A percentile compares a stretch with the other conserved stretches of the same genome.
Conservation (phyloP, 805 yeast species). For the Candida palmyrensis region DNA sequence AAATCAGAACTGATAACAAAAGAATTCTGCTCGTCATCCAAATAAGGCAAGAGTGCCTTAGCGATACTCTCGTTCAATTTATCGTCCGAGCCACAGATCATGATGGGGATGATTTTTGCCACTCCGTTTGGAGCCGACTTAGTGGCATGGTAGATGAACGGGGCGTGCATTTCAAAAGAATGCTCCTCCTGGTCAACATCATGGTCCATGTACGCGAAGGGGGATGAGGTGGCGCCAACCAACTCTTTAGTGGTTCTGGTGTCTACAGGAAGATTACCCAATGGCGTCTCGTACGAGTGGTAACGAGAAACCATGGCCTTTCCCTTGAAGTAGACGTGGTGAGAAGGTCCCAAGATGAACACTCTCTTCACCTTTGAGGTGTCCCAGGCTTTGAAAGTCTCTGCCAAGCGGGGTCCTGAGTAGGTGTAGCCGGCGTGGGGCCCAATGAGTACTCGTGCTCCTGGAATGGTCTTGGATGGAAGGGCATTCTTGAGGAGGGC, state of each 20-base stretch:
- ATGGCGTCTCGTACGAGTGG: slow-evolving; percentile 67
- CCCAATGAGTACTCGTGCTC: slow-evolving; percentile 38
- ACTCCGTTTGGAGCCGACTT: slow-evolving; percentile 22
- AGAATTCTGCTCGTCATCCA: slow-evolving; percentile 51
- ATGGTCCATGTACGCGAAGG: slow-evolving; percentile 51
- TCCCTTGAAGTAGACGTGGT: slow-evolving; percentile 74
- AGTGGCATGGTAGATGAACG: slow-evolving; percentile 55
- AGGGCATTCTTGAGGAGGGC: slow-evolving; percentile 35
- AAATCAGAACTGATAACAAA: slow-evolving; percentile 87
- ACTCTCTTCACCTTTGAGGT: slow-evolving; percentile 51
- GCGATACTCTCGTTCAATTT: slow-evolving; percentile 43
- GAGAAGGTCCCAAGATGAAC: slow-evolving; percentile 89
- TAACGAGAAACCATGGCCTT: slow-evolving; percentile 51
- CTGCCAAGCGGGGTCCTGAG: slow-evolving; percentile 73
- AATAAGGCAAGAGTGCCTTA: slow-evolving; percentile 43
- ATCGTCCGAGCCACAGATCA: slow-evolving; percentile 62
- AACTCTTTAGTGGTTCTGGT: slow-evolving; percentile 34
- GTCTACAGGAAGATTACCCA: slow-evolving; percentile 74
- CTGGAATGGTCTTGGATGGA: slow-evolving; percentile 30
- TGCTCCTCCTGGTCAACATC: slow-evolving; percentile 81
- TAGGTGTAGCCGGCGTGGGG: slow-evolving; percentile 89
- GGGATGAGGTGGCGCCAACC: slow-evolving; percentile 18
- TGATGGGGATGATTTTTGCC: slow-evolving; percentile 66
- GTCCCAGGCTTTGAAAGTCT: slow-evolving; percentile 72
- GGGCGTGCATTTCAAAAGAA: slow-evolving; percentile 91